phyloP scores from a whole-genome alignment of 306 rosid species.

The Citrullus amarus region DNA sequence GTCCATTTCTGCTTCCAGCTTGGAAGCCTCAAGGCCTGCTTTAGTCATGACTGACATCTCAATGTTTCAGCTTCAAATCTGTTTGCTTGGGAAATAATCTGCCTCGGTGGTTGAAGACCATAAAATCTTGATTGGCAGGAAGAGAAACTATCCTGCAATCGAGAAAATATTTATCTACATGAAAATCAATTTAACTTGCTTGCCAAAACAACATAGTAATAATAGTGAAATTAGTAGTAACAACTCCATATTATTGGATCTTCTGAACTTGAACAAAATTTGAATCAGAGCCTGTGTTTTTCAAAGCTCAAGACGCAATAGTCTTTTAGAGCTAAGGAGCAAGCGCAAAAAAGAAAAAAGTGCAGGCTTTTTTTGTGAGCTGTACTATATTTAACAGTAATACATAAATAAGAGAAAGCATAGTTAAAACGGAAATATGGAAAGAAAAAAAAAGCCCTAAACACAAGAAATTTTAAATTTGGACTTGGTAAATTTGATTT shows the following conservation, averaged over 20 bases:
- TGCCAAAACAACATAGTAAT: not conserved
- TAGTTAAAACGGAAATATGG: too few relatives aligned
- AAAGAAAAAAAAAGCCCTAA: too few relatives aligned
- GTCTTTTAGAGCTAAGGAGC: too few relatives aligned
- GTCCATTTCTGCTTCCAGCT: not conserved
- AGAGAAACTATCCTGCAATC: conserved; percentile 64
- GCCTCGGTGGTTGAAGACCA: conserved; percentile 88
- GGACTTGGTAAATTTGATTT: too few relatives aligned
- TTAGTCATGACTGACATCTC: not conserved
- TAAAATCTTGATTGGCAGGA: conserved; percentile 65
- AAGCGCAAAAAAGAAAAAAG: too few relatives aligned
- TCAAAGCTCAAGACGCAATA: too few relatives aligned
- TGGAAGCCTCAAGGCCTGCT: not conserved
- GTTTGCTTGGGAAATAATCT: conserved; percentile 33
- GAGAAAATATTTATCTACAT: conserved; percentile 4
- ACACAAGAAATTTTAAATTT: too few relatives aligned
- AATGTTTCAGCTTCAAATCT: conserved; percentile 45
- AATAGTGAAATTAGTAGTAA: not conserved
- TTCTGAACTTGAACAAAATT: not conserved
- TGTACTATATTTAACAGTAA: too few relatives aligned
- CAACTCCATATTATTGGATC: not conserved
- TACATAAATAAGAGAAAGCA: too few relatives aligned
- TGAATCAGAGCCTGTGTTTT: too few relatives aligned
- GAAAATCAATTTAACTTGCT: not conserved
- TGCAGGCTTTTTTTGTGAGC: too few relatives aligned